Evolutionary conservation across 257 asterid genomes (phyloP).

Genomic region (Fraxinus cuspidata): DNA sequence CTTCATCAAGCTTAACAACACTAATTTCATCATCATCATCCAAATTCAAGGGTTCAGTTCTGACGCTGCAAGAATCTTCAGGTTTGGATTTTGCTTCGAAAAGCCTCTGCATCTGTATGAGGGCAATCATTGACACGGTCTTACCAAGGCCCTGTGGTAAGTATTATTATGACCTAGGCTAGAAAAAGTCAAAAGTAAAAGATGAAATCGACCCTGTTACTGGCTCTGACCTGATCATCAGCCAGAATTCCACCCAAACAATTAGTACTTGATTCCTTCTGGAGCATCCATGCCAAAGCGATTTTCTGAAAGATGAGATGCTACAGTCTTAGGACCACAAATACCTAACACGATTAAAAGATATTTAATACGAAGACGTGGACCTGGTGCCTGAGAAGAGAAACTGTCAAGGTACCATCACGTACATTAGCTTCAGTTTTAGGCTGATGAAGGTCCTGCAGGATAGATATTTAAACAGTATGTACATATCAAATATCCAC

Average conservation of each 20-base stretch:
- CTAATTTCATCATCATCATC: slow-evolving; percentile 75
- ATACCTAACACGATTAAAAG: slow-evolving; percentile 29
- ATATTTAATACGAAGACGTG: slow-evolving; percentile 16
- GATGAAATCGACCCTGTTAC: slow-evolving; percentile 12
- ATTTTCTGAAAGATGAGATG: slow-evolving; percentile 61
- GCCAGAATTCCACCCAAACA: slow-evolving; percentile 97
- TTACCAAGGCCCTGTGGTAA: slow-evolving; percentile 89
- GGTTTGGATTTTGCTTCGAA: slow-evolving; percentile 56
- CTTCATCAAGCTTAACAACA: slow-evolving; percentile 45
- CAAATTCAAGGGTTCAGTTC: slow-evolving; percentile 73
- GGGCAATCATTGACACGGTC: slow-evolving; percentile 91
- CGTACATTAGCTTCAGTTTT: slow-evolving; percentile 57
- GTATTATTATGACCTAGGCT: slow-evolving; percentile 5
- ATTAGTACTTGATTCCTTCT: slow-evolving; percentile 73
- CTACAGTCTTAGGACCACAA: slow-evolving; percentile 27
- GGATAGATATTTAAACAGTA: slow-evolving; percentile 14
- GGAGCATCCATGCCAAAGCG: slow-evolving; percentile 95
- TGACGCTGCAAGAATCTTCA: slow-evolving; percentile 37
- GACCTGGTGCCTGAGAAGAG: slow-evolving; percentile 99
- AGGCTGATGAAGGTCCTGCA: slow-evolving; percentile 84
- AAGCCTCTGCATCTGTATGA: slow-evolving; percentile 68
- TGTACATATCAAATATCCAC: neutral
- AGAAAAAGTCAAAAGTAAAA: slow-evolving; percentile 19
- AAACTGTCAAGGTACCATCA: slow-evolving; percentile 74
- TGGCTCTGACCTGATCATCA: slow-evolving; percentile 83